These are phyloP conservation scores for Trichosanthes truncata DNA, from an alignment of 306 rosid species.

Conservation along the genomic window DNA sequence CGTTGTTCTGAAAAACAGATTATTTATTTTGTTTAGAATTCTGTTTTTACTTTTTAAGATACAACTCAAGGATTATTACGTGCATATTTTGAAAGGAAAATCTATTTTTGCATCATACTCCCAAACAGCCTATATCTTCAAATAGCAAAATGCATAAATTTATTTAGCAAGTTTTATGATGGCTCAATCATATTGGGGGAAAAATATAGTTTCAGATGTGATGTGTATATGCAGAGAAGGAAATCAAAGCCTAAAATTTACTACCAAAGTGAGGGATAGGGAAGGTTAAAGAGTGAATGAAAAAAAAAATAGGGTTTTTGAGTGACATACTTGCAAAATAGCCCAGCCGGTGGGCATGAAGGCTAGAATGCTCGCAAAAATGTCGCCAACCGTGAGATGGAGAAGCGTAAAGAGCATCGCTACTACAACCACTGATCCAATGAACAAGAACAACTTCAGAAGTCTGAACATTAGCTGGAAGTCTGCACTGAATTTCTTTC, in stretches of 20 bases:
- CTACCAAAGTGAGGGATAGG: neutral
- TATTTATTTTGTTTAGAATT: neutral
- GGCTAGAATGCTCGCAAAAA: slow-evolving; percentile 75
- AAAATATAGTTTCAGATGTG: too few relatives aligned
- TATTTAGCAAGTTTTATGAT: too few relatives aligned
- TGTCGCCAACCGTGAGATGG: slow-evolving; percentile 66
- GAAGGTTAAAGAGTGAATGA: neutral
- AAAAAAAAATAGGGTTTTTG: neutral
- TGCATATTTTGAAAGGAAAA: too few relatives aligned
- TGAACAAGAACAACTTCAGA: slow-evolving; percentile 67
- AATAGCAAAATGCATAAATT: too few relatives aligned
- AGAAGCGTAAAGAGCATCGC: slow-evolving; percentile 53
- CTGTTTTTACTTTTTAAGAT: neutral
- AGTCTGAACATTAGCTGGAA: slow-evolving; percentile 96
- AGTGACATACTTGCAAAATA: slow-evolving; percentile 47
- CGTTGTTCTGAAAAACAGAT: neutral
- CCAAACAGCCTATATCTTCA: too few relatives aligned
- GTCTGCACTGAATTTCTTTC: slow-evolving; percentile 87
- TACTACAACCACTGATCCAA: slow-evolving; percentile 48
- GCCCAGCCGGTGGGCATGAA: slow-evolving; percentile 97
- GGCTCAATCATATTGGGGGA: too few relatives aligned
- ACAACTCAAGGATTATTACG: too few relatives aligned
- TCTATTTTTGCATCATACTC: too few relatives aligned
- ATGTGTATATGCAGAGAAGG: too few relatives aligned
- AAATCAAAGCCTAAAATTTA: neutral